Evolutionary conservation across 805 yeast genomes (phyloP), one percentile per base, ranked within the genome.

Genomic region (Candida golubevii): DNA sequence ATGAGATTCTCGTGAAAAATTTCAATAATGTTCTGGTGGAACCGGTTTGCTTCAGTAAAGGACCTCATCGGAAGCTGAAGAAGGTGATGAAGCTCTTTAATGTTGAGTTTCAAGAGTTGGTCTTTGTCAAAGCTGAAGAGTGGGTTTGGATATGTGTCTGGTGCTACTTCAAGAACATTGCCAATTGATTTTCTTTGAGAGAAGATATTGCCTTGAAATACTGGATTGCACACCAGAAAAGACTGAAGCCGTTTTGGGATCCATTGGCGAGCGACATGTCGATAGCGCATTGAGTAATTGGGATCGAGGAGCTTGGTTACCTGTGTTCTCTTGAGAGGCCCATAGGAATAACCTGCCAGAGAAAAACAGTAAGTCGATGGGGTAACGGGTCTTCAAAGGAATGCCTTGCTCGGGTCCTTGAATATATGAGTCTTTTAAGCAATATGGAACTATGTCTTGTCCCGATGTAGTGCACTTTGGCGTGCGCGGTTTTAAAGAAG

Each of bases 131-230:
- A 59, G 12, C 53, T 41, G 41, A 56, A 62, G 31, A 70, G 56
- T 4, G 75, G 74, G 38, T 69, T 68, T 6, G 69, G 67, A 44
- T 55, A 57, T 6, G 59, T 47, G 36, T 60, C 58, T 15, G 35
- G 32, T 6, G 60, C 58, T 15, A 61, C 35, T 7, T 36, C 42
- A 34, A 41, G 33, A 30, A 46, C 41, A 46, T 35, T 46, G 29
- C 28, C 31, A 23, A 44, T 38, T 5, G 34, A 40, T 7, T 38
- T 35, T 30, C 35, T 35, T n/a, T 27, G 27, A 10, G 46, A 32
- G 15, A 48, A 50, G 4, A 46, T 27, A 13, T 39, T 35, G 29
- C 13, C 8, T 13, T 11, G 35, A 7, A 44, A 26, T 8, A 31
- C 38, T 2, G 47, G 47, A 28, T 44, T 44, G 4, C 12, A 31